These are phyloP conservation scores for Hypoxylon rubiginosum DNA, from an alignment of 2,329 filamentous ascomycete genomes.

Conservation along the genomic window DNA sequence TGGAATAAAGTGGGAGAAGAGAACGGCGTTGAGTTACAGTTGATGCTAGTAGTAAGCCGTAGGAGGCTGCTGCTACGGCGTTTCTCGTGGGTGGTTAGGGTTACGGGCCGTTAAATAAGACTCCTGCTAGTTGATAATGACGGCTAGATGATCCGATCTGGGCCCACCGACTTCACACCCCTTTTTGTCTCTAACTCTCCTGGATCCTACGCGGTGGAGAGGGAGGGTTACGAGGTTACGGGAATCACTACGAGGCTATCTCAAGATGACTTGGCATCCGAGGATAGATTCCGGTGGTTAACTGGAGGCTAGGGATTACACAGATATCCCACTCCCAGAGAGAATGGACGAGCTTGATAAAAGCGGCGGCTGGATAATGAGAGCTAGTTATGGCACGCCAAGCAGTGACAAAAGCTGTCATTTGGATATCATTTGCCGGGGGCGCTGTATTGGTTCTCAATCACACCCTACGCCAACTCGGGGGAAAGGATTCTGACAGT, in stretches of 20 bases:
- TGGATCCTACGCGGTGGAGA: conserved; percentile 6
- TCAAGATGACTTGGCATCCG: conserved; percentile 3
- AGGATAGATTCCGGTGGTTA: background rate
- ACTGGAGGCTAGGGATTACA: conserved; percentile 1
- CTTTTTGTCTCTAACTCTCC: background rate
- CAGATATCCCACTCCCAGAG: conserved; percentile 1
- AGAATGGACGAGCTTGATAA: conserved; percentile 17
- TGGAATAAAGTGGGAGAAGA: conserved; percentile 5
- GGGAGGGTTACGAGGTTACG: conserved; percentile 12
- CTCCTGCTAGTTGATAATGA: conserved; percentile 1
- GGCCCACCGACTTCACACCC: background rate
- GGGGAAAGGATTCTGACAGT: conserved; percentile 1
- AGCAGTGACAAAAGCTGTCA: conserved; percentile 10
- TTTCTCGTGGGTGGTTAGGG: conserved; percentile 9
- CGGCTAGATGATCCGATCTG: conserved; percentile 4
- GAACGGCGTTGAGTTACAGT: conserved; percentile 7
- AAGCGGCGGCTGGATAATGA: conserved; percentile 21
- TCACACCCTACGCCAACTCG: conserved; percentile 31
- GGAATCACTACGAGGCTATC: conserved; percentile 8
- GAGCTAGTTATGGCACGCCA: conserved; percentile 8
- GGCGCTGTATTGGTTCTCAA: conserved; percentile 23
- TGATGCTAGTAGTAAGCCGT: conserved; percentile 39
- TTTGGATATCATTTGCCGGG: conserved; percentile 29
- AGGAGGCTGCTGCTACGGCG: conserved; percentile 2
- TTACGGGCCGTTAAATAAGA: conserved; percentile 3